Conservation (phyloP, 2,329 filamentous ascomycete species). For the Tolypocladium ovalisporum region DNA sequence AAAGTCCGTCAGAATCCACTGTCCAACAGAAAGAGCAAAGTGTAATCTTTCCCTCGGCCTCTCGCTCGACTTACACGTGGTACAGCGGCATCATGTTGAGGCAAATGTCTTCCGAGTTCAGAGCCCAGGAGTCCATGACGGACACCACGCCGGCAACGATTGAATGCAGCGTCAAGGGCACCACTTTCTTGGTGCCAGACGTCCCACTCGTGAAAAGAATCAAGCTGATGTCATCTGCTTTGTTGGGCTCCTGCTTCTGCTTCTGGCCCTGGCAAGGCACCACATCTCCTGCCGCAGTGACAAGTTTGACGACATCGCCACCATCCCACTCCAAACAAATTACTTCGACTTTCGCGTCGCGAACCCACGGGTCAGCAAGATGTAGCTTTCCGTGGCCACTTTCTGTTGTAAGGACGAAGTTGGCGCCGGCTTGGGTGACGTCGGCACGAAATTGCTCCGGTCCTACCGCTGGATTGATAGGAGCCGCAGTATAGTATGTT, state of each 20-base stretch:
- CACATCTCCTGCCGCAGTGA: conserved; percentile 5
- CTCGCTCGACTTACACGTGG: conserved; percentile 32
- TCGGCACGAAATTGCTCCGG: conserved; percentile 39
- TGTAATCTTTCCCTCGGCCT: background rate
- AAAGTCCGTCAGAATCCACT: conserved; percentile 1
- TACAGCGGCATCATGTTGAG: conserved; percentile 51
- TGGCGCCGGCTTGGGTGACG: conserved; percentile 33
- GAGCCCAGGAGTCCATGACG: conserved; percentile 42
- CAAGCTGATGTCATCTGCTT: conserved; percentile 34
- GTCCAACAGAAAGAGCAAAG: background rate
- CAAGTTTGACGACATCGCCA: conserved; percentile 23
- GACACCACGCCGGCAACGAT: conserved; percentile 39
- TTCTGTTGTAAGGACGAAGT: conserved; percentile 32
- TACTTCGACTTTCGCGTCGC: conserved; percentile 23
- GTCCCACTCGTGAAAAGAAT: conserved; percentile 48
- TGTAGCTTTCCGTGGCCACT: conserved; percentile 28
- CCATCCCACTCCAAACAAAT: conserved; percentile 25
- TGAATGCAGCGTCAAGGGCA: conserved; percentile 39
- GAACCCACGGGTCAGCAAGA: conserved; percentile 18
- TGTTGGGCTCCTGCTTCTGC: conserved; percentile 27
- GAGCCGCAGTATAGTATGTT: conserved; percentile 39
- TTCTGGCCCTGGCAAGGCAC: conserved; percentile 1
- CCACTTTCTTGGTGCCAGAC: conserved; percentile 47
- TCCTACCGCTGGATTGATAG: conserved; percentile 37
- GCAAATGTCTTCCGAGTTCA: conserved; percentile 35